phyloP scores from a whole-genome alignment of 768 basidiomycete genomes.

The Dentipellis sp. region DNA sequence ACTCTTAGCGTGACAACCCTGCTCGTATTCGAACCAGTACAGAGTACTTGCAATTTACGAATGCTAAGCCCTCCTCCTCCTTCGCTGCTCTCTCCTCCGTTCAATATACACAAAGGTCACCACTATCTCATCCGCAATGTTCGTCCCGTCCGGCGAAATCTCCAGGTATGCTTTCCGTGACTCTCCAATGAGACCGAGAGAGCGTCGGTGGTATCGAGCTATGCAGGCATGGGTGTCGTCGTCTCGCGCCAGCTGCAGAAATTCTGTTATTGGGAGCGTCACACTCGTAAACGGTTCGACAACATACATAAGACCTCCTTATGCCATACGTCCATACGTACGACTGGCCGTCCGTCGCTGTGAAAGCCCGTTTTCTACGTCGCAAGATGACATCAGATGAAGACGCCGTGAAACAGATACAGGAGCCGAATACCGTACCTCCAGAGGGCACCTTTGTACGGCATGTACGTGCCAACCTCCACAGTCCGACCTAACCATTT shows the following conservation, averaged over 20 bases:
- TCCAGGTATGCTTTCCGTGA: not conserved
- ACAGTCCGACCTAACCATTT: not conserved
- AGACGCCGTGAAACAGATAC: not conserved
- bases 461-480: not conserved
- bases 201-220: not conserved
- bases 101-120: too few species aligned
- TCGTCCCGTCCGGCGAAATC: not conserved
- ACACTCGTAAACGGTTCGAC: not conserved
- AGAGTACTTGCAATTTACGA: too few species aligned
- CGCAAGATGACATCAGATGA: not conserved
- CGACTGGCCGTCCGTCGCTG: not conserved
- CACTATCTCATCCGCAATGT: not conserved
- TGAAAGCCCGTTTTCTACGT: not conserved
- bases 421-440: not conserved
- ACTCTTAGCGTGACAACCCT: too few species aligned
- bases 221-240: not conserved
- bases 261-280: conserved; percentile 1
- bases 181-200: not conserved
- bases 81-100: too few species aligned
- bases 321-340: not conserved
- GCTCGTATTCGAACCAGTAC: too few species aligned
- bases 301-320: not conserved
- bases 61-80: too few species aligned
- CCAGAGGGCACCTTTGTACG: not conserved
- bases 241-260: conserved; percentile 2